Evolutionary conservation across 495 filamentous ascomycete genomes (phyloP).

Genomic region (Ramalina peruviana): DNA sequence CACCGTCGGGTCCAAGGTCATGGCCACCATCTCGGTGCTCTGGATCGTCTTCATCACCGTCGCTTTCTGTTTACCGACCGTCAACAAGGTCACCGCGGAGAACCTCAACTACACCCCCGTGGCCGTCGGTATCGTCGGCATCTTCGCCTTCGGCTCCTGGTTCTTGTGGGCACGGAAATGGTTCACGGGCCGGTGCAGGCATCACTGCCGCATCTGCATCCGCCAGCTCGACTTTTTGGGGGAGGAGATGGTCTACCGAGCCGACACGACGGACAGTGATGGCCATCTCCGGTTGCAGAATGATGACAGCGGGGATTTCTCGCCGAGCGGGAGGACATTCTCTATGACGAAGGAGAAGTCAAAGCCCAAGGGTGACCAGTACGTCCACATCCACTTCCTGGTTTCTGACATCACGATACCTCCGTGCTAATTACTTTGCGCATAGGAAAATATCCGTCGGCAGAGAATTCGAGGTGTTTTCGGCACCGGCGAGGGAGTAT

Average conservation of each 20-base stretch:
- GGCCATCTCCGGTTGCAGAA: constrained; percentile 8
- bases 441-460: constrained; percentile 9
- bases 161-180: constrained; percentile 36
- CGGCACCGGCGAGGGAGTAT: constrained; percentile 9
- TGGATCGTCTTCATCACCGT: constrained; percentile 43
- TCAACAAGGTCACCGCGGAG: constrained; percentile 39
- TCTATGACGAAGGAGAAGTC: too few species aligned
- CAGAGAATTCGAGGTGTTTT: constrained; percentile 11
- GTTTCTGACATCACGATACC: too few species aligned
- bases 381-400: background rate
- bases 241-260: constrained; percentile 10
- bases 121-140: constrained; percentile 42
- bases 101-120: constrained; percentile 55
- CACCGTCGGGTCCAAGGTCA: constrained; percentile 30
- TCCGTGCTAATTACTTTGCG: background rate
- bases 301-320: constrained; percentile 1
- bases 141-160: constrained; percentile 28
- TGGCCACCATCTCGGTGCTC: constrained; percentile 37
- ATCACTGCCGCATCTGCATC: constrained; percentile 16
- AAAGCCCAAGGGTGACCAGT: constrained; percentile 6
- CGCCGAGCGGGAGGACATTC: background rate
- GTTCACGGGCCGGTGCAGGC: constrained; percentile 35
- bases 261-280: constrained; percentile 6
- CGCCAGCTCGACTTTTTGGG: constrained; percentile 15
- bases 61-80: constrained; percentile 49